Evolutionary conservation across 192 early-diverging fungal species (phyloP), one percentile per base, ranked within the genome.

Genomic region (Mortierella hygrophila): DNA sequence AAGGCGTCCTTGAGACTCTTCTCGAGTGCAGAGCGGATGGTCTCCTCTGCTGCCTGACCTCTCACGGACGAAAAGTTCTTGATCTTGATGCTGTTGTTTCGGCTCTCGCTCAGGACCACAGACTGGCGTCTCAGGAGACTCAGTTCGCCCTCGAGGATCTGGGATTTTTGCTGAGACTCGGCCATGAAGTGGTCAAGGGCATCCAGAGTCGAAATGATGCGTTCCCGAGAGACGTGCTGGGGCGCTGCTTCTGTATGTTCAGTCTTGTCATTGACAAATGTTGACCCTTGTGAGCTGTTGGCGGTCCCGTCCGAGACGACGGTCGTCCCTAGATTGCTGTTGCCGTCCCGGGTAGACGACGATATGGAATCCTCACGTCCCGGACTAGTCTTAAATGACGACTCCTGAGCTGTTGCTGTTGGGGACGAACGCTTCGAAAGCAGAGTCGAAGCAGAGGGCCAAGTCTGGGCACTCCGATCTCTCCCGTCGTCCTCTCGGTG

Each of bases 1-100:
- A 88, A 46, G 3, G 88, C 88, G 41, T 88, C 88, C 35, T 84
- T 88, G 16, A 88, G 72, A 72, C 79, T 81, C 47, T 85, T 80
- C 47, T 88, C 82, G 41, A 88, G 60, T 1, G 79, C 82, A 13
- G 76, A 44, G 1, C 88, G 82, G 40, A 84, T 82, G 0, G 82
- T 78, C 5, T 88, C 82, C 29, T 85, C 79, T 0, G 78, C 78
- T 18, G 60, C 57, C 35, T 37, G 37, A n/a, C 72, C 41, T 21
- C 74, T 52, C 4, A 70, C 16, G 0, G 47, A 38, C 0, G 71
- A 55, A 6, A 68, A 70, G 9, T 76, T 49, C 54, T 81, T 86
- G 65, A 86, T 70, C 35, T 54, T 80, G 60, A 86, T 74, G 69
- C 84, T 86, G 52, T 86, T 86, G 32, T 73, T 73, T 3, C 84